Evolutionary conservation across 2,329 filamentous ascomycete genomes (phyloP), one percentile per base, ranked within the genome.

Genomic region (Lasiodiplodia hormozganensis): DNA sequence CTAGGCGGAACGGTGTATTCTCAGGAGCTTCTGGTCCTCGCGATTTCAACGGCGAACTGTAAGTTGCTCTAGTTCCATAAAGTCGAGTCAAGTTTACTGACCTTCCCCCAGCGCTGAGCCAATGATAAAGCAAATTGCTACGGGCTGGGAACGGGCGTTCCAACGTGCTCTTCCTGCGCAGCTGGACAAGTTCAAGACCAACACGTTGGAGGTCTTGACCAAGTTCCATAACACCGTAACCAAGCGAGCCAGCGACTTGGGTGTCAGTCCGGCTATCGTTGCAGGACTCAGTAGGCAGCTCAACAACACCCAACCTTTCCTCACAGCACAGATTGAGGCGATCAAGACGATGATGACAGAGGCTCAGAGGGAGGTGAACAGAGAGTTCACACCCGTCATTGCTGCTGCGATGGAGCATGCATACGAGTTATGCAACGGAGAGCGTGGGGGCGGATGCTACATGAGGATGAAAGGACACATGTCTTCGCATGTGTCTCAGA

Each of bases 381-480:
- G 87, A 4, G 78, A 84, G 40, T 88, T 89, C 68, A 81, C 80
- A 0, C 86, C 85, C 0, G 78, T 79, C 2, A 82, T 89, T 65
- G 73, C 77, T 4, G 53, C 71, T 1, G 76, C 75, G 38, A 87
- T 90, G 83, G 70, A 71, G 2, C 69, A 75, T 2, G 82, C 80
- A 0, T 89, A 89, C 72, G 68, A 78, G 0, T 62, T 57, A 0
- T 88, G 85, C 72, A 70, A 75, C 4, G 71, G 75, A 0, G 84
- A 88, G 72, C 49, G 51, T n/a, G 85, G 83, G 73, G 65, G 71
- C 70, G 86, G 87, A 2, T 79, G 74, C 12, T 88, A 78, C 73
- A 76, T 68, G 43, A 81, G 86, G 2, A 89, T 89, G 84, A 88
- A 87, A 70, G 68, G 58, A 0, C 70, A 77, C 31, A 87, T 89